phyloP scores from a whole-genome alignment of 805 yeast species.

The Cyberlindnera mississippiensis region DNA sequence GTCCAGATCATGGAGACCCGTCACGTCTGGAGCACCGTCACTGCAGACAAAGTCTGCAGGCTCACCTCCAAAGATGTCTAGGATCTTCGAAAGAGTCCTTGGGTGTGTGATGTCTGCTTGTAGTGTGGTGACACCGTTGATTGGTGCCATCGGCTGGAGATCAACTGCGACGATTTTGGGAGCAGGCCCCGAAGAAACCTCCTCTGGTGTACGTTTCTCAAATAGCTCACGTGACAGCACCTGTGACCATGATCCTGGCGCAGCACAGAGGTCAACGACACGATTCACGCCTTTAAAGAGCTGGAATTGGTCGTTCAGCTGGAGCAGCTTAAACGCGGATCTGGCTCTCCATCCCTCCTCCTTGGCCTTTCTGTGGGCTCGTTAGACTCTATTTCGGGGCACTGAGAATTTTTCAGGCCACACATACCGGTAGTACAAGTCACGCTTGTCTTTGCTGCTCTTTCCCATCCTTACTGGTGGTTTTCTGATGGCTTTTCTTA shows the following conservation, averaged over 20 bases:
- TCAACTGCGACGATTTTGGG: conserved; percentile 91
- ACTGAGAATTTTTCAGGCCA: too few species aligned
- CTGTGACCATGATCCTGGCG: conserved; percentile 97
- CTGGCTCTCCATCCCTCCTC: conserved; percentile 98
- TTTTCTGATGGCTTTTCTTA: too few species aligned
- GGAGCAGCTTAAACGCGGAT: conserved; percentile 91
- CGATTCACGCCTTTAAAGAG: conserved; percentile 64
- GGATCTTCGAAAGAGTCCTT: conserved; percentile 68
- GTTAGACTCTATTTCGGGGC: background rate
- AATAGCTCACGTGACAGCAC: conserved; percentile 73
- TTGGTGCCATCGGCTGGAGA: conserved; percentile 95
- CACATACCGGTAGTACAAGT: conserved; percentile 60
- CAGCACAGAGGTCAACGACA: conserved; percentile 97
- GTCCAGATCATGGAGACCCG: conserved; percentile 94
- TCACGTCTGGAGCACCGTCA: conserved; percentile 99
- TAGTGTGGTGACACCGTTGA: conserved; percentile 81
- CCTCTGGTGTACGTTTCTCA: conserved; percentile 32
- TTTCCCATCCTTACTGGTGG: conserved; percentile 72
- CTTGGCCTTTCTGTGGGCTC: conserved; percentile 67
- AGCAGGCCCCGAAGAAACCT: conserved; percentile 37
- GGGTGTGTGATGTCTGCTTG: conserved; percentile 99
- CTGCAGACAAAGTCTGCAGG: conserved; percentile 94
- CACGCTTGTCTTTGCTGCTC: conserved; percentile 91
- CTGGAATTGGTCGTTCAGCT: conserved; percentile 85
- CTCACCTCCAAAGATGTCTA: conserved; percentile 83